Evolutionary conservation across 2,329 filamentous ascomycete genomes (phyloP), one percentile per base, ranked within the genome.

Genomic region (Tolypocladium ophioglossoides): DNA sequence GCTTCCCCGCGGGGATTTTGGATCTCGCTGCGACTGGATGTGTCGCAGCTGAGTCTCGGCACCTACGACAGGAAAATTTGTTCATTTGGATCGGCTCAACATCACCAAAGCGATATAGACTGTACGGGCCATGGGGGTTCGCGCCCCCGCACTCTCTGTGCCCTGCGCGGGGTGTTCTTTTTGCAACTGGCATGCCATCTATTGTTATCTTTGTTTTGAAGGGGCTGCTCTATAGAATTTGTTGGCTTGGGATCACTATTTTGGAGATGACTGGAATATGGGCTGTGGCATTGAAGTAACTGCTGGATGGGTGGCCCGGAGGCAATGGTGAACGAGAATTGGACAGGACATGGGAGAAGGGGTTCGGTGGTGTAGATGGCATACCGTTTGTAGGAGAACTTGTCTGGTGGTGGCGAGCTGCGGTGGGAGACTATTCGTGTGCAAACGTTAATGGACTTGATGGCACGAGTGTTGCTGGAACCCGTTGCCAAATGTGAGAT

Each of bases 51-150:
- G 27, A 59, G 58, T 35, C 56, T 58, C 52, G 61, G 60, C 58
- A 66, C 63, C 56, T 35, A 39, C 48, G 48, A 34, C 24, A 60
- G 62, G 60, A 59, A 49, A 51, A 51, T 57, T 52, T 60, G n/a
- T 56, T 56, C 54, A 54, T 58, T 59, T 56, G 57, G 39, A 30
- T 55, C 40, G 53, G 49, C 56, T 57, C 57, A 59, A 62, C 57
- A 59, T 62, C 59, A 63, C 64, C 61, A 62, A 60, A 62, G 59
- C 63, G 59, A 67, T 70, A 68, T 68, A 71, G 68, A 65, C 55
- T 69, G 64, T 65, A 68, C 59, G 66, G 68, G 66, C 61, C 63
- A 65, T 62, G 58, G 63, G 63, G 69, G 69, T 69, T 70, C 67
- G 62, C 67, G 51, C 51, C 51, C 54, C 51, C 52, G 49, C 48